Evolutionary conservation across 2,329 filamentous ascomycete species (phyloP).

Genomic region (Knufia fluminis): DNA sequence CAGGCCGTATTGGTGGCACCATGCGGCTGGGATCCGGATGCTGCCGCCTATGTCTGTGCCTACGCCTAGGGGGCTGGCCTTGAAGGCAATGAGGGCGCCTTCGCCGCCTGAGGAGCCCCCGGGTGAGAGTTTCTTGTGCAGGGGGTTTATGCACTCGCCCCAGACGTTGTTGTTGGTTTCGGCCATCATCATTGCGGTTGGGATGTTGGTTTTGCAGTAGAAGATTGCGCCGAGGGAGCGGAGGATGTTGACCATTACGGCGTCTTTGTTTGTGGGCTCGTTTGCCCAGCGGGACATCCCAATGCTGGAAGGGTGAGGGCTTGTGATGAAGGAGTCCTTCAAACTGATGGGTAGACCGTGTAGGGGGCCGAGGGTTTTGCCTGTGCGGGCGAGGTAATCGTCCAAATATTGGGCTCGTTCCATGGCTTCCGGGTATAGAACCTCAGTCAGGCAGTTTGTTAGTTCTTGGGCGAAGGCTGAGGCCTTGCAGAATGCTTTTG

Average conservation of each 20-base stretch:
- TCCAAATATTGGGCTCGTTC: conserved; percentile 45
- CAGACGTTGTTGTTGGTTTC: conserved; percentile 36
- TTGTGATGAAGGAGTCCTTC: conserved; percentile 36
- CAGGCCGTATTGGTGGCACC: conserved; percentile 31
- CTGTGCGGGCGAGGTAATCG: conserved; percentile 39
- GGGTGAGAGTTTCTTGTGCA: conserved; percentile 27
- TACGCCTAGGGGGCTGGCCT: conserved; percentile 26
- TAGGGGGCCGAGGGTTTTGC: conserved; percentile 48
- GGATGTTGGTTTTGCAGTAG: conserved; percentile 46
- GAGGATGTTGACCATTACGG: conserved; percentile 31
- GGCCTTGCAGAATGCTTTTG: conserved; percentile 47
- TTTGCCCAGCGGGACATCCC: conserved; percentile 32
- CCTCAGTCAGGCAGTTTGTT: conserved; percentile 52
- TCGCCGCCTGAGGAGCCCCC: conserved; percentile 32
- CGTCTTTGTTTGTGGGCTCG: conserved; percentile 24
- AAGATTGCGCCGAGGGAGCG: conserved; percentile 39
- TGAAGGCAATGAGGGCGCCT: conserved; percentile 28
- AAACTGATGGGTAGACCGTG: conserved; percentile 53
- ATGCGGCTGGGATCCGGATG: conserved; percentile 32
- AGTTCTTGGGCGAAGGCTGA: conserved; percentile 26
- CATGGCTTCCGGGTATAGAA: conserved; percentile 47
- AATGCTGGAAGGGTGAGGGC: conserved; percentile 27
- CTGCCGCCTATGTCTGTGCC: conserved; percentile 36
- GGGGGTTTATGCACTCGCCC: conserved; percentile 33
- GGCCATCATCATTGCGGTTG: conserved; percentile 40